Conservation (phyloP, 2,329 filamentous ascomycete genomes). For the Neopestalotiopsis clavispora region DNA sequence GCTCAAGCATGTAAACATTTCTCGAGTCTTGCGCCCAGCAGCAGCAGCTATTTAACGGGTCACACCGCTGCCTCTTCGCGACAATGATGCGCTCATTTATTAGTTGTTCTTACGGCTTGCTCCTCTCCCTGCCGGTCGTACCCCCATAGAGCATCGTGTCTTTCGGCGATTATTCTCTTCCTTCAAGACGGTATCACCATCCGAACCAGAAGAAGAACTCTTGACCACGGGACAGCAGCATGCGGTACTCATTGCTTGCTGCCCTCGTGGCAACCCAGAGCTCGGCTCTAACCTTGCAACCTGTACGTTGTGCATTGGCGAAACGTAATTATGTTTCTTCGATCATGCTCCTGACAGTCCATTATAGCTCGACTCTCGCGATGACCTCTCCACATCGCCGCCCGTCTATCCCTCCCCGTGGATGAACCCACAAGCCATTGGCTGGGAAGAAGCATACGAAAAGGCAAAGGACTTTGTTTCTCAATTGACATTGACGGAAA, state of each 20-base stretch:
- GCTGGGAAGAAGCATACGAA: slow-evolving; percentile 77
- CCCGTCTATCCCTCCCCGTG: slow-evolving; percentile 82
- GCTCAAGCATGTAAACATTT: neutral
- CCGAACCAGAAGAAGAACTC: neutral
- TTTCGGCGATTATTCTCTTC: neutral
- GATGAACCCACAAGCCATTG: slow-evolving; percentile 68
- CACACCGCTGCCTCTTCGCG: neutral
- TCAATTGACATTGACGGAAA: slow-evolving; percentile 82
- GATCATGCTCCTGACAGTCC: slow-evolving; percentile 22
- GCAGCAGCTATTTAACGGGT: neutral
- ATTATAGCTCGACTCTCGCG: slow-evolving; percentile 27
- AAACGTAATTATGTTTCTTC: neutral
- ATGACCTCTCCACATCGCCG: slow-evolving; percentile 31
- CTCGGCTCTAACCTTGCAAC: slow-evolving; percentile 20
- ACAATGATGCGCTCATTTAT: neutral
- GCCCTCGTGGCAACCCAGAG: slow-evolving; percentile 18
- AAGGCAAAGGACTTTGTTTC: slow-evolving; percentile 82
- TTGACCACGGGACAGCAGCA: slow-evolving; percentile 10
- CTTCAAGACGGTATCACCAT: neutral
- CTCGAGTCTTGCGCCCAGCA: neutral
- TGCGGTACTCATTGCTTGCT: slow-evolving; percentile 15
- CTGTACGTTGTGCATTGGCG: slow-evolving; percentile 6
- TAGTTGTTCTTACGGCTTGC: neutral
- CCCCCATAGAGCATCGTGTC: neutral
- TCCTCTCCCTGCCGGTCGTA: neutral